Conservation (phyloP, 192 early-diverging fungal species). For the Coemansia sp. region DNA sequence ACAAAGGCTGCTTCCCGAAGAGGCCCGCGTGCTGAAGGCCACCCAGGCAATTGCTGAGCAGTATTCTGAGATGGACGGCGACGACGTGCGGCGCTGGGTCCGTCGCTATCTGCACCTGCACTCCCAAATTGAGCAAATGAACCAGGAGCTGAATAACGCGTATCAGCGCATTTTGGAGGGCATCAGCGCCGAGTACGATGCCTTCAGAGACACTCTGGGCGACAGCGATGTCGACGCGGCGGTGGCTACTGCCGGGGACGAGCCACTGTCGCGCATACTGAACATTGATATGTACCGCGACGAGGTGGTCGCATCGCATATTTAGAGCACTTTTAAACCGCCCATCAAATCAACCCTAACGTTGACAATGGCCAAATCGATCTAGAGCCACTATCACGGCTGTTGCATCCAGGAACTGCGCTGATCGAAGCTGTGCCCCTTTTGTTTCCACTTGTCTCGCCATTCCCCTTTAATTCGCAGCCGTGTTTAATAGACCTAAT, state of each 20-base stretch:
- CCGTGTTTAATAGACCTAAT: too few species aligned
- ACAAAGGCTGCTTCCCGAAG: slow-evolving; percentile 28
- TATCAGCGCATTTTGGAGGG: slow-evolving; percentile 12
- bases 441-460: too few species aligned
- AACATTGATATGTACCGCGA: slow-evolving; percentile 24
- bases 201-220: slow-evolving; percentile 17
- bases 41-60: slow-evolving; percentile 14
- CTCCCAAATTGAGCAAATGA: slow-evolving; percentile 13
- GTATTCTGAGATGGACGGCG: slow-evolving; percentile 23
- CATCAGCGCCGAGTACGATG: slow-evolving; percentile 12
- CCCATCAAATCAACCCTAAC: too few species aligned
- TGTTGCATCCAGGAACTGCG: too few species aligned
- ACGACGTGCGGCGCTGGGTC: slow-evolving; percentile 25
- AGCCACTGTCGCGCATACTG: neutral
- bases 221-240: slow-evolving; percentile 19
- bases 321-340: neutral
- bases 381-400: too few species aligned
- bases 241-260: neutral
- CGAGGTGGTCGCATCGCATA: neutral
- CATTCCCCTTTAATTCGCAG: too few species aligned
- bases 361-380: too few species aligned
- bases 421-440: too few species aligned
- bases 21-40: slow-evolving; percentile 29
- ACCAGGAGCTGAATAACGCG: slow-evolving; percentile 4
- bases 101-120: slow-evolving; percentile 29